Conservation (phyloP, 2,329 filamentous ascomycete species). For the Ascochyta pisi region DNA sequence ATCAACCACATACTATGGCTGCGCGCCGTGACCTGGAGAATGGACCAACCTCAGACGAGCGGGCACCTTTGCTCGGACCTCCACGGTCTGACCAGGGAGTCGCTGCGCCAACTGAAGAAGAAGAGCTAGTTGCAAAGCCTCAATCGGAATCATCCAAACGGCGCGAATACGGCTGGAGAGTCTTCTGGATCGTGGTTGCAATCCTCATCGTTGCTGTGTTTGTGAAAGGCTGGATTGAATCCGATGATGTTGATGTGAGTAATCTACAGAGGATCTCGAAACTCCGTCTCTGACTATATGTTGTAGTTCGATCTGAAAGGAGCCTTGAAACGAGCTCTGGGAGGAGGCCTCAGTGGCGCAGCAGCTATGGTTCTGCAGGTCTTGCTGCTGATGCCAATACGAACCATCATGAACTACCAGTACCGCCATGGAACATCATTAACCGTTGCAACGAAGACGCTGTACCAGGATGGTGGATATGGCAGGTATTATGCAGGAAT, state of each 20-base stretch:
- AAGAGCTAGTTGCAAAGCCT: constrained; percentile 15
- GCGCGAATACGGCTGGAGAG: constrained; percentile 31
- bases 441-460: constrained; percentile 31
- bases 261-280: not conserved
- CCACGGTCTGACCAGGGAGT: constrained; percentile 6
- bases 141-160: constrained; percentile 19
- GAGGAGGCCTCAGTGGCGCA: constrained; percentile 38
- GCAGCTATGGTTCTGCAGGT: constrained; percentile 42
- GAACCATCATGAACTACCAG: constrained; percentile 44
- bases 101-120: constrained; percentile 8
- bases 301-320: constrained; percentile 36
- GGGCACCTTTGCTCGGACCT: constrained; percentile 29
- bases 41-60: constrained; percentile 22
- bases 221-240: constrained; percentile 37
- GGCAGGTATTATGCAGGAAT: constrained; percentile 39
- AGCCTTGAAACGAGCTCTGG: constrained; percentile 35
- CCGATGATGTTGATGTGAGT: constrained; percentile 37
- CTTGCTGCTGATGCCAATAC: constrained; percentile 38
- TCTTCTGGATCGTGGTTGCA: constrained; percentile 16
- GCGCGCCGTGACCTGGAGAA: constrained; percentile 20
- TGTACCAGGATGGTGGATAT: constrained; percentile 35
- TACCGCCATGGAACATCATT: constrained; percentile 39
- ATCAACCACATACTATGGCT: constrained; percentile 15
- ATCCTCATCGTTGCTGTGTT: constrained; percentile 28
- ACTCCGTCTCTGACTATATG: not conserved